Evolutionary conservation across 2,329 filamentous ascomycete genomes (phyloP), one percentile per base, ranked within the genome.

Genomic region (Fusarium bulbicola): DNA sequence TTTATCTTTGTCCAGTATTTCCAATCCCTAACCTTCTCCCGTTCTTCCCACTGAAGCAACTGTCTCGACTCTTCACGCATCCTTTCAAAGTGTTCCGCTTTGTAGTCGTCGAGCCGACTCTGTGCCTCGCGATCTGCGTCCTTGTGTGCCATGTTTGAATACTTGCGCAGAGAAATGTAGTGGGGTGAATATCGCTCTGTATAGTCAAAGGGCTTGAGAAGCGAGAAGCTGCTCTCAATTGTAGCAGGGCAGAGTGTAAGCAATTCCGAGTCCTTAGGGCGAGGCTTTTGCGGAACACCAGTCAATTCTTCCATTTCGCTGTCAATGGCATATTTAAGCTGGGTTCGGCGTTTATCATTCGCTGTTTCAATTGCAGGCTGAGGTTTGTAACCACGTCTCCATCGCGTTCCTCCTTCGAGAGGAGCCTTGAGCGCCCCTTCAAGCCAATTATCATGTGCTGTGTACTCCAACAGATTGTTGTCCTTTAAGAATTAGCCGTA

Each of bases 321-420:
- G 15, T n/a, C 28, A 15, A 24, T 49, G 2, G 28, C n/a, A 9
- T 18, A 13, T 10, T n/a, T n/a, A 4, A 49, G 28, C 11, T 32
- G 26, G 2, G 20, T 10, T 30, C 26, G 20, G 9, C 6, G 6
- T 15, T 16, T 30, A 0, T 30, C 20, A 1, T 47, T 10, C 0
- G 4, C 13, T 16, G 20, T 46, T 26, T 46, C 24, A 24, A n/a
- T 13, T 2, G 26, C 8, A 46, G 45, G 43, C 6, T 34, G 32
- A 15, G 32, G 32, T 34, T 34, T 34, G 13, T 34, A 34, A 34
- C 32, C 32, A 34, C 32, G 32, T 34, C 32, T 13, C 32, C 32
- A 34, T 34, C 32, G 32, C 32, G 12, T 34, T 30, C 28, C 9
- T 30, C 14, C 34, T 15, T 36, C 34, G 34, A 1, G 0, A 18